Evolutionary conservation across 169 alveolate genomes (phyloP).

Genomic region (Plasmodium chabaudi): DNA sequence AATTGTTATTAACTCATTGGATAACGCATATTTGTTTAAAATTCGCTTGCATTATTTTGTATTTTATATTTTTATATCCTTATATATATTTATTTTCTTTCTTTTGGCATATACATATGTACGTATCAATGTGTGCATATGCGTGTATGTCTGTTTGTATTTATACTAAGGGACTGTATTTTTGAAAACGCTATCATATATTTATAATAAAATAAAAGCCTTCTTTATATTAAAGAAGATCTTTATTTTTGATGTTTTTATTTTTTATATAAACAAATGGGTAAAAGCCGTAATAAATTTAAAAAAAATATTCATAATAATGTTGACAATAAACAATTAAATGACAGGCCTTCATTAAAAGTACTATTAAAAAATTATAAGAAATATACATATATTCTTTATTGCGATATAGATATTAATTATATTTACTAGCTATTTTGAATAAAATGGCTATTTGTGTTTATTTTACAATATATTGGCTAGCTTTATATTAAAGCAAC

Average conservation of each 20-base stretch:
- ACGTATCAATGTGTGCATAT: constrained; percentile 6
- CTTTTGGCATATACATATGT: constrained; percentile 1
- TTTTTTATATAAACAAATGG: constrained; percentile 37
- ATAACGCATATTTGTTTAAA: too few relatives aligned
- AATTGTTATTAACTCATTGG: too few relatives aligned
- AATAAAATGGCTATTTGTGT: too few relatives aligned
- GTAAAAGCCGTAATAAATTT: constrained; percentile 35
- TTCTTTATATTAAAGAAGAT: constrained; percentile 6
- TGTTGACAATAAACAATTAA: constrained; percentile 60
- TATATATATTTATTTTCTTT: too few relatives aligned
- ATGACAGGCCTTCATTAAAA: constrained; percentile 52
- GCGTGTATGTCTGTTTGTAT: not conserved
- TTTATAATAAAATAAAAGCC: constrained; percentile 36
- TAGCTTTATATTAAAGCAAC: too few relatives aligned
- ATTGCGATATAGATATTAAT: too few relatives aligned
- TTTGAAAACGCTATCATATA: constrained; percentile 8
- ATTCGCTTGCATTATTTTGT: too few relatives aligned
- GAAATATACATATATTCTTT: not conserved
- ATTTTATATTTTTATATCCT: too few relatives aligned
- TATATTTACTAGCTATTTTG: too few relatives aligned
- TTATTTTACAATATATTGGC: too few relatives aligned
- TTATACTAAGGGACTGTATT: not conserved
- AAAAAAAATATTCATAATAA: constrained; percentile 32
- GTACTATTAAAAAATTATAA: constrained; percentile 23
- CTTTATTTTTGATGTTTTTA: too few relatives aligned